Evolutionary conservation across 2,329 filamentous ascomycete species (phyloP).

Genomic region (Colletotrichum camelliae): DNA sequence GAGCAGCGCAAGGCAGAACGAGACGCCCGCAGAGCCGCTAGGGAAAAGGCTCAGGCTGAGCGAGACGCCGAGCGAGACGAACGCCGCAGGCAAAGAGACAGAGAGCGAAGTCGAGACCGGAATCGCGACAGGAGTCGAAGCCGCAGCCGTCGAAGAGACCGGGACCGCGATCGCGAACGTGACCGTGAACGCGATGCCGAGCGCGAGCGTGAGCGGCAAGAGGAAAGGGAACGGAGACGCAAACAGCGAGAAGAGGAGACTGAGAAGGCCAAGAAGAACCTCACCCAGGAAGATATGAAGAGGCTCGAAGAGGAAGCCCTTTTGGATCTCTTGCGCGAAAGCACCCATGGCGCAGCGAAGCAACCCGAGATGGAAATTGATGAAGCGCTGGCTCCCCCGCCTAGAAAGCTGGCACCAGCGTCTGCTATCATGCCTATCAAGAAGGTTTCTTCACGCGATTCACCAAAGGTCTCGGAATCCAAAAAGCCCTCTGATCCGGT

Average conservation of each 20-base stretch:
- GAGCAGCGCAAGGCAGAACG: conserved; percentile 55
- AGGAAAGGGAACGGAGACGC: conserved; percentile 35
- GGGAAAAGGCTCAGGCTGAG: conserved; percentile 44
- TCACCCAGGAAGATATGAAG: conserved; percentile 64
- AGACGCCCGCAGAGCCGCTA: conserved; percentile 52
- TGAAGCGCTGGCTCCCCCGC: conserved; percentile 60
- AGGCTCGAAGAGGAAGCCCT: conserved; percentile 63
- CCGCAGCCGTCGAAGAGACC: conserved; percentile 25
- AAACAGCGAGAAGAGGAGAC: conserved; percentile 44
- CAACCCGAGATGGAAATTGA: conserved; percentile 61
- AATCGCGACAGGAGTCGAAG: conserved; percentile 31
- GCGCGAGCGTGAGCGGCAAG: conserved; percentile 31
- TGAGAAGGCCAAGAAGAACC: conserved; percentile 55
- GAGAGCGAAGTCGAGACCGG: conserved; percentile 41
- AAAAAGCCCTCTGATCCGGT: conserved; percentile 41
- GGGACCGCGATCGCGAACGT: conserved; percentile 31
- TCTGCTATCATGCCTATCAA: conserved; percentile 65
- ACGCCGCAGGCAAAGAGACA: conserved; percentile 49
- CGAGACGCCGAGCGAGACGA: conserved; percentile 62
- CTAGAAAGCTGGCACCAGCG: conserved; percentile 54
- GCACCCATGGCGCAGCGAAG: conserved; percentile 53
- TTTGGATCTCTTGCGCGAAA: conserved; percentile 64
- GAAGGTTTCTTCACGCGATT: conserved; percentile 41
- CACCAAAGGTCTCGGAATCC: conserved; percentile 45
- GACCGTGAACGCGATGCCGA: conserved; percentile 34